Evolutionary conservation across 2,329 filamentous ascomycete genomes (phyloP), one percentile per base, ranked within the genome.

Genomic region (Aureobasidium sp.): DNA sequence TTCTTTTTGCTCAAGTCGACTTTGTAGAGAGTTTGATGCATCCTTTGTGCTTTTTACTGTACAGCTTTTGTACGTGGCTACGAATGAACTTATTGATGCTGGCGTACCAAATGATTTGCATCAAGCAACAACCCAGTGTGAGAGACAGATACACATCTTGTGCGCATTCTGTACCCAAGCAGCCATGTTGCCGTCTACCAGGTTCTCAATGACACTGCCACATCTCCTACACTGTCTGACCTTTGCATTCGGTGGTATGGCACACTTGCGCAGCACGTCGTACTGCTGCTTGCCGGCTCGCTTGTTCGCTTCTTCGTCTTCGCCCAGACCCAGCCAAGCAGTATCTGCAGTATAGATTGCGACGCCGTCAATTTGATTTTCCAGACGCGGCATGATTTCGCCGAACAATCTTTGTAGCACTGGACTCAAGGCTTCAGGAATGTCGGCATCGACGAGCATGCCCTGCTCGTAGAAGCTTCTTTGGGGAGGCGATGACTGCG

Each of bases 291-390:
- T 76, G n/a, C 81, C 79, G 64, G 82, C 83, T 72, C 87, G 90
- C 11, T 81, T 74, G 5, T 81, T 82, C 20, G 77, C 76, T 15
- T 74, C 74, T 63, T 86, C 84, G 59, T 86, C 81, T 11, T 82
- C 61, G 36, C 61, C 80, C 15, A 90, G 77, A 5, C 88, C 87
- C 12, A 94, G 78, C 71, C 89, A 82, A 53, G 79, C 80, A 61
- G 86, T 90, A 70, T 94, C 84, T 53, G 84, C 83, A 73, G 91
- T 88, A 75, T 89, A 89, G 53, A 96, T 79, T 64, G 81, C 81
- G 11, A 86, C 82, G 31, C 84, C 81, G 66, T 94, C 85, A 12
- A 86, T 80, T 61, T 82, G 79, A 5, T 77, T 77, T 44, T 82
- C 79, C 60, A 92, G 81, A 22, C 79, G 77, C 0, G 78, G 78